phyloP scores from a whole-genome alignment of 495 filamentous ascomycete genomes.

The Penicillium maclennaniae region DNA sequence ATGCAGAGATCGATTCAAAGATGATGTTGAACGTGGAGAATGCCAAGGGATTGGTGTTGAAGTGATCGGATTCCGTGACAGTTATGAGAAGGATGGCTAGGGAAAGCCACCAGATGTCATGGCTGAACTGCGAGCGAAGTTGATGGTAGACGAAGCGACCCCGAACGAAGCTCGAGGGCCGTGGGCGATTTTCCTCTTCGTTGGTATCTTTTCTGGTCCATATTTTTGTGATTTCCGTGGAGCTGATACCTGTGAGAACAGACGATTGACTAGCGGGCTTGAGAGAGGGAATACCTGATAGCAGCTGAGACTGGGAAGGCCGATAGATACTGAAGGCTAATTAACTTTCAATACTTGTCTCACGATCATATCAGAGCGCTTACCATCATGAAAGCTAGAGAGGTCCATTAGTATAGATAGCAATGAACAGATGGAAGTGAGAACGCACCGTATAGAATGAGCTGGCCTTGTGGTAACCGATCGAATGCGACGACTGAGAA shows the following conservation, averaged over 20 bases:
- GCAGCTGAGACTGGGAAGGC: conserved; percentile 52
- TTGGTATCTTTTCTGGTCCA: background rate
- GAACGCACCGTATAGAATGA: conserved; percentile 59
- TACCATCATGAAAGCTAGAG: conserved; percentile 70
- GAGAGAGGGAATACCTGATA: conserved; percentile 35
- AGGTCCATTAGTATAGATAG: conserved; percentile 12
- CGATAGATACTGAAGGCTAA: conserved; percentile 50
- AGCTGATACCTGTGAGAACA: conserved; percentile 21
- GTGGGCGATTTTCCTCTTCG: background rate
- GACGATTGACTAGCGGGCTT: background rate
- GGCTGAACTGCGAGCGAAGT: conserved; percentile 73
- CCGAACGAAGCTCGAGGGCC: conserved; percentile 23
- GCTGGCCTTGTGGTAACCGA: conserved; percentile 63
- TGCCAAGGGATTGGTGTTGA: conserved; percentile 57
- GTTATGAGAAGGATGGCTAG: conserved; percentile 66
- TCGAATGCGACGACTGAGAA: conserved; percentile 75
- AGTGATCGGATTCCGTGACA: conserved; percentile 65
- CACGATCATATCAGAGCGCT: conserved; percentile 5
- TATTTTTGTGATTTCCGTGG: conserved; percentile 62
- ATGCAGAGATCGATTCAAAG: conserved; percentile 80
- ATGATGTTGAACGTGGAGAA: conserved; percentile 84
- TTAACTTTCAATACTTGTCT: conserved; percentile 10
- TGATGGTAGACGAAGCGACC: conserved; percentile 54
- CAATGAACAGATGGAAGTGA: background rate
- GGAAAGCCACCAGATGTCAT: conserved; percentile 84